Base-by-base conservation (phyloP, 2,329 filamentous ascomycete species). In the Verticillium isaacii region DNA sequence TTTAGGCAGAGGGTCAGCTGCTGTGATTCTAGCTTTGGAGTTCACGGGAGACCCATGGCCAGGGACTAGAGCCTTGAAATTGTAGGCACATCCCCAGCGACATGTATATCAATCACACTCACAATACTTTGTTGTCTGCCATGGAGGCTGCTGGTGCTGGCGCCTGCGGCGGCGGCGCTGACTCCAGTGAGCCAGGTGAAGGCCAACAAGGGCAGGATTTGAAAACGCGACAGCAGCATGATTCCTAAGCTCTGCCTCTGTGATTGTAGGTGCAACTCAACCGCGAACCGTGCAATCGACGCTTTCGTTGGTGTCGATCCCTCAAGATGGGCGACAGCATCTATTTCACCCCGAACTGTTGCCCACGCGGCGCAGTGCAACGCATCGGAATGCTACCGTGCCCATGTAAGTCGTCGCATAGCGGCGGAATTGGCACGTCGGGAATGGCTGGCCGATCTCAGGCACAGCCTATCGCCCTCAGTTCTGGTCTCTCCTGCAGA, bases 391-490 rank as follows among this genome's bases (percentile, higher is more conserved):
- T 52, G 45, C 45, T 52, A 52, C 45, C 19, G 25, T 52, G 19
- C 5, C 45, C 45, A 52, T 36, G 41, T 29, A 29, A 11, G 45
- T 52, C 41, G 41, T 52, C 41, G 54, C 57, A 57, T 36, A 61
- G 59, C 58, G 60, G 61, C 62, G 62, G 64, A 39, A 62, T 64
- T 65, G 62, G 15, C 36, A 58, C 34, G 8, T 37, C 54, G 23
- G 60, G 56, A 65, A 56, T 65, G 64, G 64, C 12, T 56, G 56
- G 57, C n/a, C 34, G 58, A 32, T 59, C 34, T 52, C 45, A 52
- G 78, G 77, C 86, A 86, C 75, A 85, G 86, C 61, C 76, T 77
- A 61, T 82, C 72, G 15, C 73, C 82, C 19, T 75, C 70, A 56
- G 75, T 73, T 52, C 45, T 52, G 45, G 45, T 25, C 45, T 17